phyloP scores from a whole-genome alignment of 345 rosid genomes.

The Moringa oleifera region DNA sequence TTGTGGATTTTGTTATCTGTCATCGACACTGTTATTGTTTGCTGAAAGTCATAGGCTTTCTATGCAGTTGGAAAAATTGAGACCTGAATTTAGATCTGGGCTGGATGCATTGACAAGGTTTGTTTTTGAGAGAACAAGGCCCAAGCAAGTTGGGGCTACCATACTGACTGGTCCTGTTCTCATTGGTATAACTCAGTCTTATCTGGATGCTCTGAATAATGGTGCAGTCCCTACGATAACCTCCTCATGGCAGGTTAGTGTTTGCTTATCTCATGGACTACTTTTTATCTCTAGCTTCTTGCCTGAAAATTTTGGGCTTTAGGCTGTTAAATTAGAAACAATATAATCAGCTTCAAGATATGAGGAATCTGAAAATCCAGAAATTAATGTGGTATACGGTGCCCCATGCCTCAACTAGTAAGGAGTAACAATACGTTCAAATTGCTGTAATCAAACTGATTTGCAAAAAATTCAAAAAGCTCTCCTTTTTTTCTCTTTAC shows the following conservation, averaged over 20 bases:
- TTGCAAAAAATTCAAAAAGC: neutral
- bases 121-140: conserved; percentile 97
- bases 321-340: too few species aligned
- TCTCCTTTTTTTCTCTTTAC: neutral
- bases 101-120: conserved; percentile 88
- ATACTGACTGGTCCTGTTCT: conserved; percentile 90
- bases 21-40: neutral
- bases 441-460: too few species aligned
- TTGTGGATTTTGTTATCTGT: neutral
- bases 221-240: conserved; percentile 98
- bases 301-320: neutral
- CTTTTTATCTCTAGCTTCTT: neutral
- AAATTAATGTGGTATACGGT: too few species aligned
- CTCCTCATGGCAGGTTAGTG: conserved; percentile 96
- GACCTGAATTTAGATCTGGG: conserved; percentile 86
- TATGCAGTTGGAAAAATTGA: conserved; percentile 64
- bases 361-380: too few species aligned
- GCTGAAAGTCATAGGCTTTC: neutral
- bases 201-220: conserved; percentile 87
- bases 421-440: too few species aligned
- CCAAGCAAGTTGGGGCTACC: conserved; percentile 90
- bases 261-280: conserved; percentile 10
- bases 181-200: conserved; percentile 83
- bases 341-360: too few species aligned
- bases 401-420: too few species aligned